phyloP scores from a whole-genome alignment of 441 rosid species.

The Jatropha multifida region DNA sequence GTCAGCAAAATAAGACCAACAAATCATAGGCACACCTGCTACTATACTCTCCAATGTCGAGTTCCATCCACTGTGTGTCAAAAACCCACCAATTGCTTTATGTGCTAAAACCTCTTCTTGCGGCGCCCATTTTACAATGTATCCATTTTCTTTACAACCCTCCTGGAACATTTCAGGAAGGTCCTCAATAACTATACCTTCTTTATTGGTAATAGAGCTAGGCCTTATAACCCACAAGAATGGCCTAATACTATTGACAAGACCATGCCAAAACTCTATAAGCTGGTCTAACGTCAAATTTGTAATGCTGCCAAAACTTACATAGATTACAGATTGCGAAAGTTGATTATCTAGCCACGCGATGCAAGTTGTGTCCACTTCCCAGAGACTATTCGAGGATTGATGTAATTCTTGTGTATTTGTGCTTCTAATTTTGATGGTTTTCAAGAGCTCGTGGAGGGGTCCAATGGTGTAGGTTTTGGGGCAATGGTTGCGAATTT shows the following conservation, averaged over 20 bases:
- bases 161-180: conserved; percentile 11
- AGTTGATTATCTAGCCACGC: conserved; percentile 54
- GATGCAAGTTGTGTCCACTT: conserved; percentile 42
- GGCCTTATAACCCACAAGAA: conserved; percentile 65
- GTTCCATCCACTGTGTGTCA: conserved; percentile 24
- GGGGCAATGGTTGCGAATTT: conserved; percentile 35
- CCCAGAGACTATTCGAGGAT: conserved; percentile 26
- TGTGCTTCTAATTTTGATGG: conserved; percentile 14
- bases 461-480: conserved; percentile 52
- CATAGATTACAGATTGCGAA: conserved; percentile 40
- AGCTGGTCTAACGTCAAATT: conserved; percentile 33
- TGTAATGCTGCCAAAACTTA: conserved; percentile 56
- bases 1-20: conserved; percentile 25
- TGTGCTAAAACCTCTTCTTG: conserved; percentile 25
- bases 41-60: conserved; percentile 23
- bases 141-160: background rate
- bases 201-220: conserved; percentile 15
- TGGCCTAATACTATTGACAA: conserved; percentile 40
- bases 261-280: conserved; percentile 55
- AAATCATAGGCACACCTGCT: conserved; percentile 22
- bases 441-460: conserved; percentile 36
- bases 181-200: conserved; percentile 11
- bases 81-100: conserved; percentile 19
- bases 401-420: background rate
- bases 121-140: conserved; percentile 18